Evolutionary conservation across 345 rosid genomes (phyloP).

Genomic region (Camelina hispida): DNA sequence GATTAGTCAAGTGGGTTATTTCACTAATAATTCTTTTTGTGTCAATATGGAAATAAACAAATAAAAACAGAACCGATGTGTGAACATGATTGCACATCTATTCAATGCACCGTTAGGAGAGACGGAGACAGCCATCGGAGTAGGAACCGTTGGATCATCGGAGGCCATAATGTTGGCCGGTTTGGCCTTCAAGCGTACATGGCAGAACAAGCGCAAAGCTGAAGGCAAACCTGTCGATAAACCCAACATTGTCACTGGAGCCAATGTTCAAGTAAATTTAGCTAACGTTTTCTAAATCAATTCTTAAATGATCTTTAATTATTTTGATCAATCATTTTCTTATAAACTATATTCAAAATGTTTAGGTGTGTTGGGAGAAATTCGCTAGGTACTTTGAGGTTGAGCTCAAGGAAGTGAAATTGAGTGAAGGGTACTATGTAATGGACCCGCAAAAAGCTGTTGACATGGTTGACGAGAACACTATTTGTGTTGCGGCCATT

Average conservation of each 20-base stretch:
- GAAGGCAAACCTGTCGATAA: conserved; percentile 56
- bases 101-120: conserved; percentile 61
- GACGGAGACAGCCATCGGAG: conserved; percentile 61
- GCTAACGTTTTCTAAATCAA: background rate
- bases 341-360: background rate
- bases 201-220: conserved; percentile 64
- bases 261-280: conserved; percentile 60
- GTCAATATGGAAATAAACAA: background rate
- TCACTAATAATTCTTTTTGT: conserved; percentile 15
- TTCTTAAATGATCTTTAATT: background rate
- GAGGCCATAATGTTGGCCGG: conserved; percentile 76
- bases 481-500: conserved; percentile 69
- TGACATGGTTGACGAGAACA: conserved; percentile 72
- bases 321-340: background rate
- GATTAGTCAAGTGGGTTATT: conserved; percentile 20
- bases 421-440: conserved; percentile 64
- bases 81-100: conserved; percentile 49
- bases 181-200: conserved; percentile 62
- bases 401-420: conserved; percentile 66
- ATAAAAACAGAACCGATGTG: conserved; percentile 47
- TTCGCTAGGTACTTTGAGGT: conserved; percentile 74
- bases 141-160: conserved; percentile 68
- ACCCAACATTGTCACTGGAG: conserved; percentile 73
- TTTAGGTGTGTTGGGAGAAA: conserved; percentile 71
- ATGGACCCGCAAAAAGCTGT: conserved; percentile 64